A percentile compares a stretch with the other conserved stretches of the same genome.
Evolutionary conservation across 2,329 filamentous ascomycete genomes (phyloP).

Genomic region (Trichoderma sp.): DNA sequence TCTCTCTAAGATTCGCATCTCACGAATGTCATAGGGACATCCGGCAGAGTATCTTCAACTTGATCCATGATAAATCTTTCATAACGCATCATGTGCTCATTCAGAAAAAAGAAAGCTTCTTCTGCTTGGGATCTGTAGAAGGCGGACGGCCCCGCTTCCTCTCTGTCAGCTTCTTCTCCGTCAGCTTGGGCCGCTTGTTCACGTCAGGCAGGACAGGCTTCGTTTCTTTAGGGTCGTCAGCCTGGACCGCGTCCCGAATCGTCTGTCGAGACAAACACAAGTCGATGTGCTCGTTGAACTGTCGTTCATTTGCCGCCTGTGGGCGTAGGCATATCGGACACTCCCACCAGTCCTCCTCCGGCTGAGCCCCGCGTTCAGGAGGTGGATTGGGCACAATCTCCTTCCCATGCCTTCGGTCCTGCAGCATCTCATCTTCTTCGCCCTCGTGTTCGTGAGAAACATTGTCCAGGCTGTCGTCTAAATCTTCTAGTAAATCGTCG

Average conservation of each 20-base stretch:
- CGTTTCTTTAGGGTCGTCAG: conserved; percentile 36
- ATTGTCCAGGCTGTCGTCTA: neutral
- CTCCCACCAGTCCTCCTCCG: conserved; percentile 65
- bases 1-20: no score
- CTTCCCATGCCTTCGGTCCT: conserved; percentile 45
- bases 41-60: no score
- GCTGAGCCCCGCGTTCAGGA: conserved; percentile 20
- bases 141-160: conserved; percentile 44
- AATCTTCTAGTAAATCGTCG: conserved; percentile 38
- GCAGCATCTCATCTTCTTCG: neutral
- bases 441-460: neutral
- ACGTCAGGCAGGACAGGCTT: conserved; percentile 38
- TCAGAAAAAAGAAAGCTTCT: conserved; percentile 55
- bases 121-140: conserved; percentile 48
- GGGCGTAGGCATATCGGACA: conserved; percentile 86
- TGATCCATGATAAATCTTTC: neutral
- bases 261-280: conserved; percentile 82
- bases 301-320: conserved; percentile 71
- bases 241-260: conserved; percentile 79
- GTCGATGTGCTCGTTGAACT: conserved; percentile 92
- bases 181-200: conserved; percentile 39
- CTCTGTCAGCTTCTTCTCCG: conserved; percentile 38
- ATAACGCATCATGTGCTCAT: conserved; percentile 22
- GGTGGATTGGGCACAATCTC: conserved; percentile 52
- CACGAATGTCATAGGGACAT: no score